Conservation (phyloP, 306 rosid species). For the Glycyrrhiza uralensis region DNA sequence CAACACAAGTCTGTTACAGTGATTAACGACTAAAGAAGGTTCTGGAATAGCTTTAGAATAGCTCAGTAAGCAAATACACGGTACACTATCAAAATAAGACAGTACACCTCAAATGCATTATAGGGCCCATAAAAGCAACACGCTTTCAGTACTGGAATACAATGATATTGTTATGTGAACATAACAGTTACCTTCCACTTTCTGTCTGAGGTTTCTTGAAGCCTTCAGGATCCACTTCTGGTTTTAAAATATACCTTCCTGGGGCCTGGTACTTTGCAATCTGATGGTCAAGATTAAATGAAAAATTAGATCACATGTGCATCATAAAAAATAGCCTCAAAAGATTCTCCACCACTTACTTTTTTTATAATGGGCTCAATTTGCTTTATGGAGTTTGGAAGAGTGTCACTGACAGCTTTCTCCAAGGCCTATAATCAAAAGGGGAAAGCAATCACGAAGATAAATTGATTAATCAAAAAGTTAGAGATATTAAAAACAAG, state of each 20-base stretch:
- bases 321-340: slow-evolving; percentile 25
- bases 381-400: slow-evolving; percentile 62
- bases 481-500: slow-evolving; percentile 1
- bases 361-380: slow-evolving; percentile 74
- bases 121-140: neutral
- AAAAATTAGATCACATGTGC: slow-evolving; percentile 32
- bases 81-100: neutral
- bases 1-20: neutral
- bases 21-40: neutral
- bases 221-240: slow-evolving; percentile 62
- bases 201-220: slow-evolving; percentile 61
- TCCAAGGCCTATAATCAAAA: slow-evolving; percentile 61
- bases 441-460: slow-evolving; percentile 11
- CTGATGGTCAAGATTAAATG: slow-evolving; percentile 56
- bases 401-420: slow-evolving; percentile 76
- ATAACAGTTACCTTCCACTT: slow-evolving; percentile 67
- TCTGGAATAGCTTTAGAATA: slow-evolving; percentile 1
- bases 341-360: slow-evolving; percentile 47
- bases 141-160: neutral
- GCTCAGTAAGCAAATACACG: neutral
- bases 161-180: slow-evolving; percentile 11
- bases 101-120: slow-evolving; percentile 19
- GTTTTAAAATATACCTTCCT: slow-evolving; percentile 69
- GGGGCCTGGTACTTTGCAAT: slow-evolving; percentile 76
- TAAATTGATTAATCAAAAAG: slow-evolving; percentile 9